Evolutionary conservation across 495 filamentous ascomycete species (phyloP), one percentile per base, ranked within the genome.

Genomic region (Endocarpon pusillum): DNA sequence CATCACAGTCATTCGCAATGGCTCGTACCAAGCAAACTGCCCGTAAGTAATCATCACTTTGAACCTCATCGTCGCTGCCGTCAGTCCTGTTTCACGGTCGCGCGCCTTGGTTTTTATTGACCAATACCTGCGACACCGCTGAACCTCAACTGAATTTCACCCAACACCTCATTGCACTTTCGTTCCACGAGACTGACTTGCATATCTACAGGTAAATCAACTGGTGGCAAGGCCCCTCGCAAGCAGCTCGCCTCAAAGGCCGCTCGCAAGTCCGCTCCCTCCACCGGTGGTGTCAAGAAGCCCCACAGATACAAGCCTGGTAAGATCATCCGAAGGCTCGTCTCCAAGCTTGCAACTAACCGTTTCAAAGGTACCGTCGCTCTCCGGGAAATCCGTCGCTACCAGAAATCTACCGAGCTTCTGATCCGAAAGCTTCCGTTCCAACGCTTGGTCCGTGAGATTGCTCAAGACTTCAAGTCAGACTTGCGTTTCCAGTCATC

Each of bases 351-450:
- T 33, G 34, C 42, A 43, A 21, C 57, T 70, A 55, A 64, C 41
- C 42, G 15, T 21, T 38, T 45, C 19, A 3, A 29, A 74, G 74
- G 75, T 71, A 99, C 89, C 69, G 89, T 99, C 79, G 89, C 89
- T 86, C 89, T 99, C 51, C 89, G 89, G 87, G 89, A 99, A 72
- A 99, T 99, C 61, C 91, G 89, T 86, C 89, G 89, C 57, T 99
- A 99, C 78, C 89, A 99, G 76, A 99, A 99, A 76, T 94, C 85
- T 48, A 99, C 89, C 52, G 89, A 99, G 82, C 87, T 99, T 41
- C 64, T 99, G 51, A 99, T 99, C 76, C 89, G 89, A 76, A 99
- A 99, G 83, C 84, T 99, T 50, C 89, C 89, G 57, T 99, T 99
- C 81, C 89, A 99, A 76, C 91, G 89, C 69, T 73, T 99, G 54